Evolutionary conservation across 495 filamentous ascomycete species (phyloP), one percentile per base, ranked within the genome.

Genomic region (Lineolata rhizophorae): DNA sequence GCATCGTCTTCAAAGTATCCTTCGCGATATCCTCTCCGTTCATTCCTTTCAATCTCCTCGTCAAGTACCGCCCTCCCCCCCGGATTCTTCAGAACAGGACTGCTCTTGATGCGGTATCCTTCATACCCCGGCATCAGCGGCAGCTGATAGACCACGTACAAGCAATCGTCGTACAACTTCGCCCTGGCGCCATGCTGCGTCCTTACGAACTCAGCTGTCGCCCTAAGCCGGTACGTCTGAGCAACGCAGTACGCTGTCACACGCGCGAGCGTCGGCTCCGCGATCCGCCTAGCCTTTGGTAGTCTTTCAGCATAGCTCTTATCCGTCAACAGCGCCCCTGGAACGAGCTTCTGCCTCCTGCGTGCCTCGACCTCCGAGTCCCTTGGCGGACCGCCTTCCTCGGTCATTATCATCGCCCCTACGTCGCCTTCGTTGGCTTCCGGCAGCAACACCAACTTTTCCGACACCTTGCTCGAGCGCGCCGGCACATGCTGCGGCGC

Each of bases 121-220:
- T 87, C 80, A 27, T 58, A 61, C 0, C 87, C 90, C 4, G 76
- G 73, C 30, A 95, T 55, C 30, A 99, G 50, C 5, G 87, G 87
- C 17, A 92, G 56, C 55, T 95, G 84, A 51, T 95, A 99, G 19
- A 85, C 87, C 3, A 71, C 76, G 44, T 99, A 99, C 13, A 99
- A 61, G 46, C 90, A 95, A 47, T 99, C 90, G 51, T 95, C 90
- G 51, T 99, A 99, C n/a, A 95, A 62, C 51, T 99, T 99, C 25
- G 84, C 91, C 55, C 78, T 69, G 0, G 82, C 90, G n/a, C 74
- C 73, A 62, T 99, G 87, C 46, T 69, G 69, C 28, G 74, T 79
- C 47, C 75, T 78, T 21, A 93, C 62, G 55, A 99, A 99, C 28
- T 76, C 66, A 13, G 81, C 80, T 25, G 81, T 76, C 17, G 72